Evolutionary conservation across 2,329 filamentous ascomycete genomes (phyloP), one percentile per base, ranked within the genome.

Genomic region (Alternaria novae-zelandiae): DNA sequence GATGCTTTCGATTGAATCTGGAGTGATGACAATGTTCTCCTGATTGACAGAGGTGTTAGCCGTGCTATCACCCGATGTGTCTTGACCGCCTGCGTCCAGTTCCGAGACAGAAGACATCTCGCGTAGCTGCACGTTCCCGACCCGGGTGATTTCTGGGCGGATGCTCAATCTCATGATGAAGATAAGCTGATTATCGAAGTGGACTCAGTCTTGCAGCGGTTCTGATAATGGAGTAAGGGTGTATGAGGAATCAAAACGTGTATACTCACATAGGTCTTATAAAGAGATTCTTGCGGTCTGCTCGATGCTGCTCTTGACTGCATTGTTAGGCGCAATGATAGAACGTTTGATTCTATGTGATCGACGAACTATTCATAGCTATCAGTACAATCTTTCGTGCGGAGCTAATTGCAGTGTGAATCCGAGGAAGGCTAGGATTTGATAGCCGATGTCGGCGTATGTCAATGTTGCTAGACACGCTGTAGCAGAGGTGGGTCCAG

Each of bases 111-210:
- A 54, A 12, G 44, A 70, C 17, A 57, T 21, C 1, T 62, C 58
- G 44, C 64, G 62, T 20, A 70, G 41, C 5, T 66, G 25, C 11
- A 66, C 59, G 15, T 54, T 59, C n/a, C 68, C 68, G 10, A 70
- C 32, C 20, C 43, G 53, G n/a, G 53, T 30, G 13, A 46, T 28
- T 36, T 5, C 23, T n/a, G 26, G 26, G 17, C 56, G 44, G 26
- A 25, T 21, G 5, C 30, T 51, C 21, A 58, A 23, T n/a, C 56
- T 50, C 56, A 58, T 51, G 21, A 17, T 21, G 8, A 23, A 23
- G 17, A 32, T 12, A 26, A 47, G 13, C 2, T 25, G 41, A 7
- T 26, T 23, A 3, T 5, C 13, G 5, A 26, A 30, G 12, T 46
- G 1, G 36, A 41, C n/a, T 41, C 36, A 11, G 15, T 17, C 36